Evolutionary conservation across 208 protist genomes (phyloP), one percentile per base, ranked within the genome.

Genomic region (Wallacemonas collosoma): DNA sequence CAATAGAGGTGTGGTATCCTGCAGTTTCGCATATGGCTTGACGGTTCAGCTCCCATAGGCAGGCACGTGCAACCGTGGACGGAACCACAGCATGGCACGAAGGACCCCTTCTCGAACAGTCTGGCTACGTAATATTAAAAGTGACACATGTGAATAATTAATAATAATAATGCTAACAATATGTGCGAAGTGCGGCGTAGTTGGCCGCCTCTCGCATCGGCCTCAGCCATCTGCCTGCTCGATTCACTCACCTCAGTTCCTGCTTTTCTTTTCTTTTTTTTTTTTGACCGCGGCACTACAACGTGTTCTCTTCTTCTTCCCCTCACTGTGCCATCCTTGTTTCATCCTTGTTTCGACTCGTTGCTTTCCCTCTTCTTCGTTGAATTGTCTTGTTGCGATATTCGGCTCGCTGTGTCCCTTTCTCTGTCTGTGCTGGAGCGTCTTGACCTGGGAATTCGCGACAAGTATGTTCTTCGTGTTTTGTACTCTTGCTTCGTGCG

Each of bases 111-210:
- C 51, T n/a, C 6, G 3, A 56, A 56, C 3, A 56, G 26, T 4
- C 12, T 56, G 6, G n/a, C 14, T n/a, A 26, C 26, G 11, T 56
- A 5, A n/a, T n/a, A 17, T n/a, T 56, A 56, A 56, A n/a, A 56
- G n/a, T n/a, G 51, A 56, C 51, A 56, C 51, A 17, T 56, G 14
- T 56, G 51, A 4, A 56, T 36, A 56, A 56, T n/a, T n/a, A n/a
- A n/a, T n/a, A n/a, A n/a, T n/a, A n/a, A n/a, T n/a, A n/a, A n/a
- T n/a, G n/a, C n/a, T n/a, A n/a, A n/a, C n/a, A n/a, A n/a, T n/a
- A n/a, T n/a, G n/a, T n/a, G n/a, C n/a, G n/a, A n/a, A n/a, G n/a
- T n/a, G n/a, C n/a, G n/a, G n/a, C n/a, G n/a, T n/a, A n/a, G n/a
- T n/a, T n/a, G n/a, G n/a, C n/a, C n/a, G n/a, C 0, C 45, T 6